phyloP scores from a whole-genome alignment of 306 rosid species.

The Sicyos edulis region DNA sequence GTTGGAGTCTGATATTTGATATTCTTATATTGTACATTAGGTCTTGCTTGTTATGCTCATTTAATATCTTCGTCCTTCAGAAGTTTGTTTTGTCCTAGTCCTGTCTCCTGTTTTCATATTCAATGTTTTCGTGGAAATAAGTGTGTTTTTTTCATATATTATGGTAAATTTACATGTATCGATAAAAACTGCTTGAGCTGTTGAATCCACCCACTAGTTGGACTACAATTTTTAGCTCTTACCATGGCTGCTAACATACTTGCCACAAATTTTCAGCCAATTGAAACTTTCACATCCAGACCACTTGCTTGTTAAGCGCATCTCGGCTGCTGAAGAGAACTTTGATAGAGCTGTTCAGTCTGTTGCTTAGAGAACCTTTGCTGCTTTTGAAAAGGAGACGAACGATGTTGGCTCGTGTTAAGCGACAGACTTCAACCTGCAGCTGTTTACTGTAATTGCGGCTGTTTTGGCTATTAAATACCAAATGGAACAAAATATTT shows the following conservation, averaged over 20 bases:
- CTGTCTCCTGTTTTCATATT: neutral
- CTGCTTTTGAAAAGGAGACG: conserved; percentile 11
- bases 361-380: conserved; percentile 42
- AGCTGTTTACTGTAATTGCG: neutral
- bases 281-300: conserved; percentile 86
- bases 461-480: conserved; percentile 16
- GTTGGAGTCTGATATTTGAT: neutral
- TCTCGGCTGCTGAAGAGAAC: conserved; percentile 68
- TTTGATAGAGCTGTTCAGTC: conserved; percentile 84
- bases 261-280: conserved; percentile 58
- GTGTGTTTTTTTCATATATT: neutral
- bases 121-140: neutral
- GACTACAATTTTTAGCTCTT: neutral
- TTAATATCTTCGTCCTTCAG: neutral
- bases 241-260: neutral
- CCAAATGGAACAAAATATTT: conserved; percentile 9
- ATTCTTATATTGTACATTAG: neutral
- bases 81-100: neutral
- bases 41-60: neutral
- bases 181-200: neutral
- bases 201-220: conserved; percentile 3
- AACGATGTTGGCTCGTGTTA: neutral
- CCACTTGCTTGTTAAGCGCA: conserved; percentile 74
- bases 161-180: neutral
- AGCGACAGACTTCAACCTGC: neutral